phyloP scores from a whole-genome alignment of 106 monocot genomes.

The Narthecium ossifragum region DNA sequence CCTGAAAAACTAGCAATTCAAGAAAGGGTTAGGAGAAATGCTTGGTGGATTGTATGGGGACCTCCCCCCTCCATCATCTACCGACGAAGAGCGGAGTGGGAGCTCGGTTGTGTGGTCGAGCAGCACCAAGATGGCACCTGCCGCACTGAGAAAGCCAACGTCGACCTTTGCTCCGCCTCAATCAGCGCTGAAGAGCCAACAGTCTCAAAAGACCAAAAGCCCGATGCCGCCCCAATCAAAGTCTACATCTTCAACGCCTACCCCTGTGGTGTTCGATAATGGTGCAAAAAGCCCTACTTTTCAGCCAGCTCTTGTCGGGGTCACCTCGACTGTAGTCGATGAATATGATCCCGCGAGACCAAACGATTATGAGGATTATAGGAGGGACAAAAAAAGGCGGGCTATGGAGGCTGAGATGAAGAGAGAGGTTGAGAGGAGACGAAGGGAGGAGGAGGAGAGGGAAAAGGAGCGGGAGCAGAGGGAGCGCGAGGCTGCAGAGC shows the following conservation, averaged over 20 bases:
- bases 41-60: constrained; percentile 91
- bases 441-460: constrained; percentile 85
- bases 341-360: constrained; percentile 96
- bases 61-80: constrained; percentile 86
- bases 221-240: constrained; percentile 25
- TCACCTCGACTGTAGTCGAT: constrained; percentile 65
- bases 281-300: constrained; percentile 34
- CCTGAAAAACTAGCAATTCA: neutral
- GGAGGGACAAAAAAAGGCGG: constrained; percentile 67
- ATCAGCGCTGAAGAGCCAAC: constrained; percentile 49
- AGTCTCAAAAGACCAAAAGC: constrained; percentile 33
- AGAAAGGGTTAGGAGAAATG: constrained; percentile 23
- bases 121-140: constrained; percentile 92
- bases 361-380: constrained; percentile 94
- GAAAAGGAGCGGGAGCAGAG: constrained; percentile 74
- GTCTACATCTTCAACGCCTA: constrained; percentile 3
- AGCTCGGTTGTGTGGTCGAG: constrained; percentile 87
- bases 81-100: constrained; percentile 59
- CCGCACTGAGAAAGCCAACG: constrained; percentile 70
- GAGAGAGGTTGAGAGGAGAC: constrained; percentile 71
- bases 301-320: constrained; percentile 79
- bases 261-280: constrained; percentile 20
- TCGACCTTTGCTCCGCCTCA: constrained; percentile 53
- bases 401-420: constrained; percentile 74
- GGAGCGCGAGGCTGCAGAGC: constrained; percentile 56